Evolutionary conservation across 495 filamentous ascomycete genomes (phyloP), one percentile per base, ranked within the genome.

Genomic region (Evansstolkia leycettana): DNA sequence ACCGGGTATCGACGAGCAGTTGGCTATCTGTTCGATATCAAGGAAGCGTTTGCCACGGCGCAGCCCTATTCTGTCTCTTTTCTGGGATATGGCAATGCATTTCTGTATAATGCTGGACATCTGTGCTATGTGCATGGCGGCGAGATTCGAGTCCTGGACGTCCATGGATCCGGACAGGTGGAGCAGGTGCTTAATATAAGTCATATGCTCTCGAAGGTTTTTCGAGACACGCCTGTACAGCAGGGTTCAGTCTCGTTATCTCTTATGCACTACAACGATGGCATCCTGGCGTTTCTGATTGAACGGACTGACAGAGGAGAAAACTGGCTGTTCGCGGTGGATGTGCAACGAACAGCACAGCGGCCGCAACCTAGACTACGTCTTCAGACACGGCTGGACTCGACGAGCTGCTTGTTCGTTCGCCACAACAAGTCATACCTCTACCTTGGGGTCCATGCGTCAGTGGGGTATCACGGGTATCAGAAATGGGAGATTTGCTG

Each of bases 401-500:
- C 68, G 5, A 62, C 58, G 11, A 48, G 65, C 19, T 73, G 70
- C 45, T 51, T 83, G 10, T 79, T 84, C 45, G 80, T 84, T 2
- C 74, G 82, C 11, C 78, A 87, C 47, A 76, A 75, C 43, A 46
- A 58, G 10, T 50, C 61, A 2, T 79, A 72, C 47, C 62, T 89
- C 12, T 85, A 73, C 55, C n/a, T n/a, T n/a, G n/a, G n/a, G n/a
- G n/a, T n/a, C n/a, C n/a, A n/a, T n/a, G n/a, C n/a, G n/a, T n/a
- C n/a, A n/a, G n/a, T n/a, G n/a, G n/a, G n/a, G n/a, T n/a, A n/a
- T n/a, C n/a, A n/a, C n/a, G n/a, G n/a, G n/a, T n/a, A n/a, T n/a
- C n/a, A n/a, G n/a, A n/a, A 70, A 42, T 89, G 83, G 83, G 60
- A 65, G 1, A 52, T 84, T 28, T 54, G 55, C 28, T 74, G 72